Evolutionary conservation across 495 filamentous ascomycete genomes (phyloP), one percentile per base, ranked within the genome.

Genomic region (Aspergillus cristatus): DNA sequence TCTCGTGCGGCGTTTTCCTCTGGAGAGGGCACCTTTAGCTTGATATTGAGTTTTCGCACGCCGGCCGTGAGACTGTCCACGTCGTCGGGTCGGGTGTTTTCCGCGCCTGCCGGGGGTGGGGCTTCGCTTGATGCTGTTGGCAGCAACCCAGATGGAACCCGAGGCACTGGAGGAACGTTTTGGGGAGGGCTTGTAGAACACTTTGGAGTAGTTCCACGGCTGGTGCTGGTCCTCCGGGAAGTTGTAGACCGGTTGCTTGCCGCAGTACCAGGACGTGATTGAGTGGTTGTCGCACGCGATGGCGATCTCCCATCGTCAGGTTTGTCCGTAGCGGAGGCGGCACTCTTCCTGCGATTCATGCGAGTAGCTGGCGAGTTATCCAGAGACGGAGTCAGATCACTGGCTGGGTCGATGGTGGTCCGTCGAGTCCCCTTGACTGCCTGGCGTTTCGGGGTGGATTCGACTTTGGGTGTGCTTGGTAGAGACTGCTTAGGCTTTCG

Each of bases 21-120:
- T 16, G 80, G 75, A 0, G 81, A 75, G 0, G 84, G 67, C 28
- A 90, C 65, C 30, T 78, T 84, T 33, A 93, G 66, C 48, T 81
- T 89, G 46, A 93, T 78, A 18, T 59, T 63, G 42, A 69, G 55
- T 46, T 78, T 82, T 48, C 80, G 80, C 55, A 90, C 70, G 10
- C 75, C 76, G n/a, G 70, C 65, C 0, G 82, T 71, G 20, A 91
- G 59, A 14, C 58, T 64, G 34, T 89, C 81, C 14, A 89, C 53
- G 29, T 72, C 72, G 26, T 57, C 69, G 41, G 38, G 32, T 2
- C 37, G 30, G 7, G 28, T 14, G 10, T 25, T 14, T 25, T 11
- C 34, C 4, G 11, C n/a, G n/a, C n/a, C n/a, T n/a, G n/a, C n/a
- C n/a, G n/a, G n/a, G n/a, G n/a, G n/a, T 24, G 20, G 4, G 20